Conservation (phyloP, 441 rosid species). For the Gossypium trilobum region DNA sequence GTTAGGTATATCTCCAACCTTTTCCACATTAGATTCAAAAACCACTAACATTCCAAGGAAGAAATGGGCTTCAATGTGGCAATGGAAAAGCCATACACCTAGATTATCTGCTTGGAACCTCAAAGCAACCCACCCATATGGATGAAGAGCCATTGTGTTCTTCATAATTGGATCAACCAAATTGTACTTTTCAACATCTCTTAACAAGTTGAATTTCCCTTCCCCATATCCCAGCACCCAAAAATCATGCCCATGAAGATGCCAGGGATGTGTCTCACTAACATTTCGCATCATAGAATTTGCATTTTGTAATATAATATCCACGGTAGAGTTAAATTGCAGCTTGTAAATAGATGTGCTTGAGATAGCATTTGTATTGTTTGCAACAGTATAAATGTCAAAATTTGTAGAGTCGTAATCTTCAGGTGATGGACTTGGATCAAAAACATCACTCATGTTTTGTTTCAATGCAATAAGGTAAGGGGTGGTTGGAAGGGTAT, state of each 20-base stretch:
- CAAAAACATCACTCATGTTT: slow-evolving; percentile 27
- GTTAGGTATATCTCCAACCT: slow-evolving; percentile 40
- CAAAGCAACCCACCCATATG: slow-evolving; percentile 62
- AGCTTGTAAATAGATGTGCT: slow-evolving; percentile 18
- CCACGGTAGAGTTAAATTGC: slow-evolving; percentile 46
- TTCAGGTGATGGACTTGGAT: slow-evolving; percentile 39
- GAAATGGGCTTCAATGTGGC: slow-evolving; percentile 68
- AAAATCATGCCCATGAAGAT: slow-evolving; percentile 70
- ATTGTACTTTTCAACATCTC: slow-evolving; percentile 38
- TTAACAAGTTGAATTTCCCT: too few species aligned
- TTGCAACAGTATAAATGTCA: slow-evolving; percentile 15
- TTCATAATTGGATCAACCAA: slow-evolving; percentile 58
- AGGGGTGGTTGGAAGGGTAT: slow-evolving; percentile 45
- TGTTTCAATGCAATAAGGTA: slow-evolving; percentile 47
- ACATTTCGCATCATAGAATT: slow-evolving; percentile 22
- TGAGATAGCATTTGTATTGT: slow-evolving; percentile 31
- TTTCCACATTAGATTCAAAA: slow-evolving; percentile 48
- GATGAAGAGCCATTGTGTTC: slow-evolving; percentile 56
- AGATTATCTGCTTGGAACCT: slow-evolving; percentile 57
- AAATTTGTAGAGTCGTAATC: slow-evolving; percentile 26
- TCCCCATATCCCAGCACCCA: slow-evolving; percentile 39
- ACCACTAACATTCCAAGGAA: slow-evolving; percentile 63
- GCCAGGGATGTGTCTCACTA: slow-evolving; percentile 86
- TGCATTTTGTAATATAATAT: slow-evolving; percentile 58
- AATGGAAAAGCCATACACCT: slow-evolving; percentile 62